phyloP scores from a whole-genome alignment of 2,329 filamentous ascomycete genomes.

The Alternaria postmessia region DNA sequence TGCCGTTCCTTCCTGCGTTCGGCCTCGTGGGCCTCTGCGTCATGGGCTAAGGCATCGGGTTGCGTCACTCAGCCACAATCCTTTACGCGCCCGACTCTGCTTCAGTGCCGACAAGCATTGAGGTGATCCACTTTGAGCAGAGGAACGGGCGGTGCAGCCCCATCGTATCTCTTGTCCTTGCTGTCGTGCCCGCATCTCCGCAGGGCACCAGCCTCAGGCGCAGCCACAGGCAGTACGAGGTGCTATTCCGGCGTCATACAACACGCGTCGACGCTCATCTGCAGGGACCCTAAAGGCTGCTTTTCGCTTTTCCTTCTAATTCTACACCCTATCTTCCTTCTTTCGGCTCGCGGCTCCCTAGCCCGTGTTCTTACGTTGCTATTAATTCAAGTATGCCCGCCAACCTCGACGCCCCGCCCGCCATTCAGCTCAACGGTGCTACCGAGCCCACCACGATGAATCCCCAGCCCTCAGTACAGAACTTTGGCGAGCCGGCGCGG shows the following conservation, averaged over 20 bases:
- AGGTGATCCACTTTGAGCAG: constrained; percentile 20
- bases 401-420: constrained; percentile 30
- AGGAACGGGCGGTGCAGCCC: constrained; percentile 20
- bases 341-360: constrained; percentile 14
- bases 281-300: constrained; percentile 7
- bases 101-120: constrained; percentile 28
- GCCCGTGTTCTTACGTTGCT: constrained; percentile 11
- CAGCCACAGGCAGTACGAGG: constrained; percentile 32
- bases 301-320: constrained; percentile 11
- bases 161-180: constrained; percentile 18
- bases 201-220: constrained; percentile 33
- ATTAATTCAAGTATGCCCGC: constrained; percentile 37
- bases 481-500: constrained; percentile 31
- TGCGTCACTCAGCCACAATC: constrained; percentile 33
- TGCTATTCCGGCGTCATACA: constrained; percentile 38
- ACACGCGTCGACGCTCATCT: constrained; percentile 35
- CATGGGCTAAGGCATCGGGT: constrained; percentile 29
- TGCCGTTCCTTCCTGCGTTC: constrained; percentile 25
- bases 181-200: constrained; percentile 18
- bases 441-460: constrained; percentile 44
- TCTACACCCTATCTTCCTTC: constrained; percentile 8
- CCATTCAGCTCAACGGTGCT: constrained; percentile 45
- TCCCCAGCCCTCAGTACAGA: constrained; percentile 27
- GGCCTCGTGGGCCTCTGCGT: constrained; percentile 9
- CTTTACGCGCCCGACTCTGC: constrained; percentile 24